Base-by-base conservation (phyloP, 352 stramenopile species). In the Phytophthora boehmeriae region DNA sequence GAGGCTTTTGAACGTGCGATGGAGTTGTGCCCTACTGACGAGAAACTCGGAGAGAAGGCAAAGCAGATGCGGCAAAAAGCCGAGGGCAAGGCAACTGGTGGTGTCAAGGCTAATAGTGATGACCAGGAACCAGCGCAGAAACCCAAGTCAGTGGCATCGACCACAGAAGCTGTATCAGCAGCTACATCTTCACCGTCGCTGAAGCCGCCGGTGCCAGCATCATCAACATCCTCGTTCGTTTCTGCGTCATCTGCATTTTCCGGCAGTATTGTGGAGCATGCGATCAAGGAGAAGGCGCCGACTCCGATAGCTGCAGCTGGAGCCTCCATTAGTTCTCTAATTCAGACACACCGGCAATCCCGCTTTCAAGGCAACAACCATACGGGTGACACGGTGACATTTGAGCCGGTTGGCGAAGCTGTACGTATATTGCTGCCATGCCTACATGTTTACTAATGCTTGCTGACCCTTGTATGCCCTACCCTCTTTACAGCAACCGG, bases 361-460 rank as follows among this genome's bases (percentile, higher is more conserved):
- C 75, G 81, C 22, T 92, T 92, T 58, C 58, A 70, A 0, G 85
- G 81, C n/a, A 89, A 76, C 60, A 89, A 92, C 57, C 75, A 76
- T n/a, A 76, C 73, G 46, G 83, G 81, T 17, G 69, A 93, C 48
- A 76, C 77, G 28, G 80, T 94, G 22, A 85, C 75, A 30, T 55
- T 94, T 2, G 76, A 94, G 54, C 83, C 81, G 8, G 78, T 92
- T 2, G 86, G 86, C n/a, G 81, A 92, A 72, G 66, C 81, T 61
- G 85, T 94, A 82, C 43, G 79, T 78, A 22, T 16, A 25, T 25
- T 34, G 34, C 41, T 14, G 8, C 6, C 1, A 20, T 23, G 38
- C 54, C 39, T 13, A 53, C 36, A 17, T 28, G 42, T 49, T 41
- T 1, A 38, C 25, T 6, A 14, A 25, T 30, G 4, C 4, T 61